Conservation (phyloP, 2,329 filamentous ascomycete genomes). For the Fusarium camptoceras region DNA sequence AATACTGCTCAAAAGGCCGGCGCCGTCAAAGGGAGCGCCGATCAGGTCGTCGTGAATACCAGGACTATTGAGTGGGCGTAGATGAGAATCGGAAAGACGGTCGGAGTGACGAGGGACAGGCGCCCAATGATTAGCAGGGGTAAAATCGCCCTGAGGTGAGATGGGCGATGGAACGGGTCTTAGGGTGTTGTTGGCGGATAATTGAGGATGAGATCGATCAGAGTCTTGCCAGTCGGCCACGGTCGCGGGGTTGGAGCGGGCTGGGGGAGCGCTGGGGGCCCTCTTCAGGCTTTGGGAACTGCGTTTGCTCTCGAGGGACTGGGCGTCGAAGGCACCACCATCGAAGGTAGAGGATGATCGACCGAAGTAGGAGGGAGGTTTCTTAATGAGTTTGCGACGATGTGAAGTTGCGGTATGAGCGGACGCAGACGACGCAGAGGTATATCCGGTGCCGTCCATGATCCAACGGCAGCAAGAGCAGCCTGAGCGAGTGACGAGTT, state of each 20-base stretch:
- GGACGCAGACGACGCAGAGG: slow-evolving; percentile 44
- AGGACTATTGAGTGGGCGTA: slow-evolving; percentile 43
- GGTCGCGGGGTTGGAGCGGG: slow-evolving; percentile 61
- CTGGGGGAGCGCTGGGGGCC: slow-evolving; percentile 69
- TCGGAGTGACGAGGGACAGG: slow-evolving; percentile 45
- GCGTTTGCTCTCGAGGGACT: slow-evolving; percentile 70
- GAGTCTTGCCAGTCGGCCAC: slow-evolving; percentile 59
- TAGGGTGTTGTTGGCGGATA: slow-evolving; percentile 56
- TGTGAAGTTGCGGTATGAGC: slow-evolving; percentile 61
- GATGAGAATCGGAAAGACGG: slow-evolving; percentile 47
- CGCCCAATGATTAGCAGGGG: slow-evolving; percentile 51
- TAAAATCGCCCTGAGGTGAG: slow-evolving; percentile 60
- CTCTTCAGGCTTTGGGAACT: slow-evolving; percentile 73
- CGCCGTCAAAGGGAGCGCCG: slow-evolving; percentile 74
- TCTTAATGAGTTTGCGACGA: slow-evolving; percentile 73
- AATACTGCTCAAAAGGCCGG: slow-evolving; percentile 70
- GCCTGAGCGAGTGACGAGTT: slow-evolving; percentile 38
- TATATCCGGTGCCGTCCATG: slow-evolving; percentile 61
- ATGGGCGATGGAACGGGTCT: slow-evolving; percentile 62
- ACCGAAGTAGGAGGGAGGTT: slow-evolving; percentile 64
- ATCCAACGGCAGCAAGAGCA: slow-evolving; percentile 49
- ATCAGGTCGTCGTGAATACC: slow-evolving; percentile 66
- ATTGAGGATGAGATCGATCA: slow-evolving; percentile 47
- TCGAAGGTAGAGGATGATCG: slow-evolving; percentile 64
- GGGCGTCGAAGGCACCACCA: slow-evolving; percentile 62